Evolutionary conservation across 2,329 filamentous ascomycete species (phyloP), one percentile per base, ranked within the genome.

Genomic region (Phoma sp.): DNA sequence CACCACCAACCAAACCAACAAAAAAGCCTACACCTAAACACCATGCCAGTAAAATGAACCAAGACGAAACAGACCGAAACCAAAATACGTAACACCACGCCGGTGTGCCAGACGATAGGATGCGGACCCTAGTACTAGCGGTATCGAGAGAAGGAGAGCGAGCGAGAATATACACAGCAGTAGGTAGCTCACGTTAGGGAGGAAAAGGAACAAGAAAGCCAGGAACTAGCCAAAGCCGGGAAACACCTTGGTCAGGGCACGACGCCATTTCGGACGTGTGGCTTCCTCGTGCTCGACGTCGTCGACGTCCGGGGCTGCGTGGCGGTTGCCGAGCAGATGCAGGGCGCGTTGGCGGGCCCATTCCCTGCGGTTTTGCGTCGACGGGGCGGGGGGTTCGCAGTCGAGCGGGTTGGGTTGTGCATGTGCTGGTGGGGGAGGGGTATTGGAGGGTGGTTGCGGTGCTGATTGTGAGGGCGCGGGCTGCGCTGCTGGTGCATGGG

Each of bases 281-380:
- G 29, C 10, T 31, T 31, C 29, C 12, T 31, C 32, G 15, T 6
- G 58, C 51, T 24, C 67, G 10, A 31, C 63, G 32, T 73, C 63
- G 12, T 71, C 70, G 29, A 63, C 65, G 10, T 62, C 63, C 15
- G 57, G 47, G 2, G 70, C 67, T 12, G 55, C 60, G 10, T 64
- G 57, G 2, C 61, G 58, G 38, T 64, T 64, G n/a, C 78, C 78
- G 5, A 80, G 69, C 63, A 81, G 72, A 9, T 73, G 67, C n/a
- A 79, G 56, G 9, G 79, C 78, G 40, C 79, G 69, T 55, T 78
- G 75, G 4, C 78, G 72, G 5, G 78, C 77, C 78, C 79, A 80
- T 54, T 81, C 78, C 47, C 77, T 64, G 35, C 77, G 69, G 31
- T 74, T 70, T 5, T 69, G 68, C 0, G 62, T 53, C 4, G 60